Percentiles rank a stretch among this genome's conserved stretches.
Evolutionary conservation across 805 yeast species (phyloP).

Genomic region (Myxozyma kluyveri): DNA sequence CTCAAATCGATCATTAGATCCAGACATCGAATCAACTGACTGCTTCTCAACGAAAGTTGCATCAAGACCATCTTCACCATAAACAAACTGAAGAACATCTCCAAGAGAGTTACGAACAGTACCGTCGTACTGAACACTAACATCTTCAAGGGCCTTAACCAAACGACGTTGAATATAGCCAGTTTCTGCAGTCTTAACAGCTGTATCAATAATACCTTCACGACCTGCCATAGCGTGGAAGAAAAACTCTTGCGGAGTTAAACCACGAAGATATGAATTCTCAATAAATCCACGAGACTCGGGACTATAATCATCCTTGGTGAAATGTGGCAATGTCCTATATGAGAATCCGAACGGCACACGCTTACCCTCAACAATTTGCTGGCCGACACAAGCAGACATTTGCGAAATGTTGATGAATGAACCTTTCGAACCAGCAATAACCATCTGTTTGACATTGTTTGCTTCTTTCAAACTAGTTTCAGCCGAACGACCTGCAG

Average conservation of each 20-base stretch:
- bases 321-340: slow-evolving; percentile 94
- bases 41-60: slow-evolving; percentile 98
- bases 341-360: slow-evolving; percentile 96
- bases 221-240: slow-evolving; percentile 99
- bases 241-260: slow-evolving; percentile 97
- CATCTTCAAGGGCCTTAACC: slow-evolving; percentile 94
- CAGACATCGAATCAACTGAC: slow-evolving; percentile 91
- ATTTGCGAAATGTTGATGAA: slow-evolving; percentile 97
- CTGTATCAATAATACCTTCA: slow-evolving; percentile 99
- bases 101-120: slow-evolving; percentile 97
- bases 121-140: slow-evolving; percentile 97
- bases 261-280: slow-evolving; percentile 93
- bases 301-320: slow-evolving; percentile 97
- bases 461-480: slow-evolving; percentile 89
- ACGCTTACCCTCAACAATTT: slow-evolving; percentile 99
- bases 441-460: slow-evolving; percentile 98
- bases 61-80: slow-evolving; percentile 99
- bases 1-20: slow-evolving; percentile 80
- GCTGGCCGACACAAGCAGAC: slow-evolving; percentile 99
- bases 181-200: slow-evolving; percentile 98
- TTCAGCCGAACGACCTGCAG: slow-evolving; percentile 98
- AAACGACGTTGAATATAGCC: slow-evolving; percentile 98
- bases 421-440: slow-evolving; percentile 99
- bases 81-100: slow-evolving; percentile 90
- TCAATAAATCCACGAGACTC: slow-evolving; percentile 98